Evolutionary conservation across 2,329 filamentous ascomycete genomes (phyloP), one percentile per base, ranked within the genome.

Genomic region (Sclerotiophoma versabilis): DNA sequence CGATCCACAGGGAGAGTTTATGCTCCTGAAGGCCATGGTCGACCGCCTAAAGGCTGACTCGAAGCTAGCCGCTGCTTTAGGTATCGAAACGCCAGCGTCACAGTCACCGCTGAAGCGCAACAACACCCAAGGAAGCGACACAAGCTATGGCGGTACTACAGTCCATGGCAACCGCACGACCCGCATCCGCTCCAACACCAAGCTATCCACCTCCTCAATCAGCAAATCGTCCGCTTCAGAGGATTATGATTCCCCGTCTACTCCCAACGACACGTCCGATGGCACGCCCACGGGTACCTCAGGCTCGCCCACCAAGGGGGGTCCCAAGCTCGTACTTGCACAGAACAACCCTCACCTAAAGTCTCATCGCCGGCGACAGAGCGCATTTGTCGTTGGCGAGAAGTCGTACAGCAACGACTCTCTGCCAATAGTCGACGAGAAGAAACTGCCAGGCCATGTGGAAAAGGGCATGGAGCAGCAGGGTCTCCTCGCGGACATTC

Each of bases 1-100:
- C 25, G 93, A 99, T 68, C 93, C 93, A 0, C 93, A 97, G 72
- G 93, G 93, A 15, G 86, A 93, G 33, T 95, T 93, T 66, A 87
- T 96, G 62, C 82, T 99, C 14, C 82, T 99, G 69, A 90, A 87
- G 67, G 84, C 86, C 51, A 84, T 96, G 60, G 82, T 96, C 57
- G 83, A 90, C n/a, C 85, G 86, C 51, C 83, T 96, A 39, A 84
- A 89, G 36, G 81, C 83, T 41, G 90, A 93, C 66, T 79, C 82
- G 19, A 91, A 88, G 72, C 80, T 93, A 7, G 75, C 79, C 5
- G 73, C 75, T 26, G 75, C 77, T 0, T 71, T 82, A 1, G 77
- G 80, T 17, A 68, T 76, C 25, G 60, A 69, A 12, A 71, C 78
- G 17, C 57, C 66, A 7, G 57, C 67, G 2, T 45, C 53, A 2